Conservation (phyloP, 129 eudicot genomes). For the Apium graveolens region DNA sequence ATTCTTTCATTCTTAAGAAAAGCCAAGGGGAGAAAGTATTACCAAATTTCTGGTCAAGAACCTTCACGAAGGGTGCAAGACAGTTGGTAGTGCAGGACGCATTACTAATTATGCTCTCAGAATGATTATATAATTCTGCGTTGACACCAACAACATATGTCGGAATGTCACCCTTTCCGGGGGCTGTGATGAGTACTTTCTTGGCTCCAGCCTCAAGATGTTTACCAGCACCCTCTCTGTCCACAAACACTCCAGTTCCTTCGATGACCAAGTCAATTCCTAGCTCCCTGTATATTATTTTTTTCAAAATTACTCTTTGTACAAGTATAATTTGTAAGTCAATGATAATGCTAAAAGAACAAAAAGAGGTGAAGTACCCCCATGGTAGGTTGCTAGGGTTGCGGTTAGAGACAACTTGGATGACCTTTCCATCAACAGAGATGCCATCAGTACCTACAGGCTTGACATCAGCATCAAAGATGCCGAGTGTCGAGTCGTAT, state of each 20-base stretch:
- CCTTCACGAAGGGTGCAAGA: constrained; percentile 96
- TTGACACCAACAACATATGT: constrained; percentile 96
- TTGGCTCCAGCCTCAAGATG: constrained; percentile 90
- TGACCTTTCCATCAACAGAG: constrained; percentile 90
- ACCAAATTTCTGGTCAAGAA: constrained; percentile 88
- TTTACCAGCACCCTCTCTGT: constrained; percentile 95
- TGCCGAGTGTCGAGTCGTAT: constrained; percentile 94
- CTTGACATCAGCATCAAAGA: constrained; percentile 89
- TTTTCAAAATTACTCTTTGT: background rate
- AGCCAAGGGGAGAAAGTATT: constrained; percentile 1
- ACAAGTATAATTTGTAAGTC: background rate
- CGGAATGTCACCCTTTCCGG: constrained; percentile 97
- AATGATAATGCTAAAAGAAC: background rate
- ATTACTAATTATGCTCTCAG: constrained; percentile 79
- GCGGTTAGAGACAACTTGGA: constrained; percentile 81
- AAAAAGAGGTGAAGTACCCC: constrained; percentile 28
- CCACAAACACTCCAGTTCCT: constrained; percentile 96
- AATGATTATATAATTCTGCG: constrained; percentile 56
- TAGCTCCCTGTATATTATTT: constrained; percentile 57
- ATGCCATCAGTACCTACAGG: constrained; percentile 63
- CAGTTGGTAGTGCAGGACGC: constrained; percentile 99
- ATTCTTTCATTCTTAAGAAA: background rate
- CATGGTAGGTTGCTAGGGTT: constrained; percentile 85
- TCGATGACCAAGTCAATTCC: constrained; percentile 85
- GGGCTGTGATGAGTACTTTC: constrained; percentile 97